Evolutionary conservation across 176 grass and related monocot species (phyloP), one percentile per base, ranked within the genome.

Genomic region (Aegilops longissima): DNA sequence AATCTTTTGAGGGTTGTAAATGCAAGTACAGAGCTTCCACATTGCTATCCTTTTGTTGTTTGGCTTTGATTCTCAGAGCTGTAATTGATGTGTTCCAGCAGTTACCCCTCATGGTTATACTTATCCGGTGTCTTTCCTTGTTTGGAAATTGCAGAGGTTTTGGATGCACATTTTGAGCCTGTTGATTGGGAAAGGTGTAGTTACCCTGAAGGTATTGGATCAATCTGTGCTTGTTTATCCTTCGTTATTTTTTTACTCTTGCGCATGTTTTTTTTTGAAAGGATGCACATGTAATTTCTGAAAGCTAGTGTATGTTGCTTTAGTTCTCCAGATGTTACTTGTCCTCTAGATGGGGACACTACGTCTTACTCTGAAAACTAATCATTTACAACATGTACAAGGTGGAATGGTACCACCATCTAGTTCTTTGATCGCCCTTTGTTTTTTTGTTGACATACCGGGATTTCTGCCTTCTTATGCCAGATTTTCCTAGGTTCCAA

Each of bases 401-500:
- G 25, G 33, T 73, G 42, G 76, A 18, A 66, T 80, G 56, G 61
- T 67, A 73, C 10, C 47, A 30, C 36, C 30, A 70, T 85, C 30
- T 69, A 77, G 12, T 82, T 76, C 39, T 85, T 84, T 85, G 47
- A 24, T 81, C 9, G 9, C 29, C 21, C 61, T 83, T 78, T 38
- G 33, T 78, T 78, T 58, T 92, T 17, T 76, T 85, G 36, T 68
- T 58, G 8, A 38, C 82, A 69, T 87, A 34, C 16, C 40, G 9
- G 33, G 17, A 49, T 83, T 77, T 86, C 82, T 82, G 16, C 80
- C 52, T 82, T 88, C 52, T 82, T 88, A 29, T 88, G 51, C 49
- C 73, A 96, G 97, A 88, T 89, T 91, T 90, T 88, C 33, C 87
- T 52, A 96, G 91, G 88, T 87, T 93, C 62, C 83, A 94, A 78